Conservation (phyloP, 768 basidiomycete species). For the Auriscalpium orientale region DNA sequence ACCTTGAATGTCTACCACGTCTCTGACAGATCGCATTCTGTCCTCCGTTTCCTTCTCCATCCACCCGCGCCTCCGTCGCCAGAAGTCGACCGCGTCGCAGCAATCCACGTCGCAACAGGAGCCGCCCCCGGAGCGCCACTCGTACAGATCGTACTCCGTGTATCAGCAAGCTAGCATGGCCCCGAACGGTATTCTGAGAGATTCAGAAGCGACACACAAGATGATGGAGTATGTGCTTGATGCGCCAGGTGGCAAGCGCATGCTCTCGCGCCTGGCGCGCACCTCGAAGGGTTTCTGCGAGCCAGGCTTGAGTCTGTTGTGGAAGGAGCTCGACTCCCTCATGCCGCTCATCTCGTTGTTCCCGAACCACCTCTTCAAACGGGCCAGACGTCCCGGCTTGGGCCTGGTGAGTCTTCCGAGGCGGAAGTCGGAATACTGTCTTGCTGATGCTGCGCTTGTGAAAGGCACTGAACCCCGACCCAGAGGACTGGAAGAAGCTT, state of each 20-base stretch:
- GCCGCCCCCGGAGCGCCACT: background rate
- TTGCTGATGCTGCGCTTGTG: constrained; percentile 5
- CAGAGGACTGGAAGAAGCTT: constrained; percentile 62
- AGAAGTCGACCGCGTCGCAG: constrained; percentile 5
- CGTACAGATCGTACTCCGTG: constrained; percentile 34
- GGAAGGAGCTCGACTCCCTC: constrained; percentile 74
- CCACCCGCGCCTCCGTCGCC: constrained; percentile 10
- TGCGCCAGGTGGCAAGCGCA: constrained; percentile 56
- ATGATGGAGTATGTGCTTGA: constrained; percentile 46
- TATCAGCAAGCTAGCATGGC: constrained; percentile 42
- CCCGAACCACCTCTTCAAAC: constrained; percentile 59
- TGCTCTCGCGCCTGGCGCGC: constrained; percentile 62
- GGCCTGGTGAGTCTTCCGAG: constrained; percentile 52
- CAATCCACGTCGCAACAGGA: too few species aligned
- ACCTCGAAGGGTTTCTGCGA: constrained; percentile 71
- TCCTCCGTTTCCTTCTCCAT: constrained; percentile 18
- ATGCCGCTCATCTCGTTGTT: constrained; percentile 67
- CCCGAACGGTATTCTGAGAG: constrained; percentile 46
- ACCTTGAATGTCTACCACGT: constrained; percentile 5
- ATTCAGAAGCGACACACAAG: constrained; percentile 49
- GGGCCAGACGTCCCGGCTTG: constrained; percentile 62
- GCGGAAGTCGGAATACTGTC: background rate
- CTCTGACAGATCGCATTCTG: constrained; percentile 3
- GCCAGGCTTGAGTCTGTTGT: constrained; percentile 62
- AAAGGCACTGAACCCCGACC: constrained; percentile 53